Conservation (phyloP, 2,329 filamentous ascomycete species). For the Curvularia sp. region DNA sequence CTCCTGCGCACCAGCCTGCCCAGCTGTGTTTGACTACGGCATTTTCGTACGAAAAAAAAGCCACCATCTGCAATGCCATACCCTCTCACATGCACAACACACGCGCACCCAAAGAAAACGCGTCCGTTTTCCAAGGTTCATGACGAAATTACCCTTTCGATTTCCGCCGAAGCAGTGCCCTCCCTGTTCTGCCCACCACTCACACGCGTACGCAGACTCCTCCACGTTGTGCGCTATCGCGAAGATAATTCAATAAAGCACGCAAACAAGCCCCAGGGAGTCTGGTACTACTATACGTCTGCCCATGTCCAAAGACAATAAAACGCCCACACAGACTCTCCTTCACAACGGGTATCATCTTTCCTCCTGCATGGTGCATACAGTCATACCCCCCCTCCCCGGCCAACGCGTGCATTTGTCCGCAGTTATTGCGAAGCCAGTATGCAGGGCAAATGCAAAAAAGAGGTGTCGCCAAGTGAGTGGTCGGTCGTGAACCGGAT, state of each 20-base stretch:
- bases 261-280: not conserved
- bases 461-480: constrained; percentile 6
- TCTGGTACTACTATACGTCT: not conserved
- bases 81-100: not conserved
- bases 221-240: not conserved
- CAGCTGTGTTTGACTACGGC: not conserved
- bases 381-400: not conserved
- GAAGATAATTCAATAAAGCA: not conserved
- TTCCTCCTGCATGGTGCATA: constrained; percentile 6
- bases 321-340: not conserved
- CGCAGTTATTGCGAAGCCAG: not conserved
- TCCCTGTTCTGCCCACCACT: constrained; percentile 1
- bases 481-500: constrained; percentile 17
- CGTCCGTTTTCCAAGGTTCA: not conserved
- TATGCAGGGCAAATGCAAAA: constrained; percentile 14
- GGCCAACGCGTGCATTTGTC: not conserved
- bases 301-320: not conserved
- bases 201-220: not conserved
- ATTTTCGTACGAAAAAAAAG: constrained; percentile 4
- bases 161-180: constrained; percentile 14
- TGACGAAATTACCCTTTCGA: not conserved
- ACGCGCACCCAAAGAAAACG: not conserved
- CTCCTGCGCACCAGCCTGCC: not conserved
- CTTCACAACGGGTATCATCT: not conserved
- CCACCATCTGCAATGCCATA: not conserved